A percentile compares a stretch with the other conserved stretches of the same genome.
These are phyloP conservation scores for Suhomyces sp. DNA, from an alignment of 805 yeast genomes.

Conservation along the genomic window DNA sequence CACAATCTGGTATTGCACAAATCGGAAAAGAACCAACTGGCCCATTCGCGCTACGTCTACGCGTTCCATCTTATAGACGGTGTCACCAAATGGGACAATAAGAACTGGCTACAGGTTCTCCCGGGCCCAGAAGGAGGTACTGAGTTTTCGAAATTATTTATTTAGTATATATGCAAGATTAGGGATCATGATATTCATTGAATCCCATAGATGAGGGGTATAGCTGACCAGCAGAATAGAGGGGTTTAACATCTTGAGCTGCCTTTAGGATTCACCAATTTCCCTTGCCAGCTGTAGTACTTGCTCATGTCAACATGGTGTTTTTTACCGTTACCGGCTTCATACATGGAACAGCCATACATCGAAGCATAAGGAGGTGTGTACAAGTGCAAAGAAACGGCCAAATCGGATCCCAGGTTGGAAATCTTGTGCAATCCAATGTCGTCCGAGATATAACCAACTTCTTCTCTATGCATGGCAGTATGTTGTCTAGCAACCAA, in stretches of 20 bases:
- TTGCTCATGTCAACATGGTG: conserved; percentile 58
- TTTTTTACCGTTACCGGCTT: conserved; percentile 46
- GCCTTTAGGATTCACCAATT: conserved; percentile 21
- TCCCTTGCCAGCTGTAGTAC: conserved; percentile 62
- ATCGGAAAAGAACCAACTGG: conserved; percentile 57
- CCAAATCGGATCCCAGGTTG: conserved; percentile 42
- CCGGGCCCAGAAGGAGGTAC: conserved; percentile 55
- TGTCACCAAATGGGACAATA: conserved; percentile 51
- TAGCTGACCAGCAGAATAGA: conserved; percentile 1
- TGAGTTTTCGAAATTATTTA: conserved; percentile 51
- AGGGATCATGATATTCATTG: neutral
- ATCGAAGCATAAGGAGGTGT: conserved; percentile 74
- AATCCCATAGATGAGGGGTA: neutral
- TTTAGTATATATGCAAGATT: conserved; percentile 1
- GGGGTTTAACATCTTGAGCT: conserved; percentile 9
- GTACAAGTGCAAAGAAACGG: conserved; percentile 67
- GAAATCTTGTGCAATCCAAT: conserved; percentile 65
- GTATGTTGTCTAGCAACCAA: conserved; percentile 26
- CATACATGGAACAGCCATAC: conserved; percentile 53
- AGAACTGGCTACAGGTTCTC: conserved; percentile 80
- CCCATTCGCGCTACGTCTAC: conserved; percentile 65
- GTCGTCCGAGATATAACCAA: conserved; percentile 62
- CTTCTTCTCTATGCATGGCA: conserved; percentile 38
- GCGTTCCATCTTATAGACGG: conserved; percentile 82
- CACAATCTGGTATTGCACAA: conserved; percentile 72